phyloP scores from a whole-genome alignment of 2,329 filamentous ascomycete genomes.

The Apiospora sp. region DNA sequence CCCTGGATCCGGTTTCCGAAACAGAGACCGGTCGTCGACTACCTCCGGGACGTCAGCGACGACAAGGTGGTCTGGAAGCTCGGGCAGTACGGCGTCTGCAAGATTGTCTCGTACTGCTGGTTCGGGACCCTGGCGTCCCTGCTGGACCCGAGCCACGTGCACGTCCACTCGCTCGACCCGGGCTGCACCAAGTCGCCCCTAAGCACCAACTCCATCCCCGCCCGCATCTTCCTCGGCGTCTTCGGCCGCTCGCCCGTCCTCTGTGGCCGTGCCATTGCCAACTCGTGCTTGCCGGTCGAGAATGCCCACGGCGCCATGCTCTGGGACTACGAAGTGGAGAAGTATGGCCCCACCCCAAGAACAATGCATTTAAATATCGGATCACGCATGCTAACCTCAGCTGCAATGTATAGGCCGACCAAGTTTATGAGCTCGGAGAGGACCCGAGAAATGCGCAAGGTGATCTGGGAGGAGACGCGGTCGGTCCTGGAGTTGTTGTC shows the following conservation, averaged over 20 bases:
- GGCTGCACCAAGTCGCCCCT: neutral
- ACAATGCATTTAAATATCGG: no score
- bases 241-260: neutral
- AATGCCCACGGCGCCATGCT: constrained; percentile 1
- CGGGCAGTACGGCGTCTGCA: neutral
- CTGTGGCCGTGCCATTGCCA: neutral
- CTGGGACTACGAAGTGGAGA: constrained; percentile 8
- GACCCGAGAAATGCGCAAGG: neutral
- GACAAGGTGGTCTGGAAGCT: neutral
- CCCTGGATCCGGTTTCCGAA: neutral
- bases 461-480: constrained; percentile 7
- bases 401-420: neutral
- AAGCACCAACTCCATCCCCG: neutral
- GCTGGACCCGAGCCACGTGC: neutral
- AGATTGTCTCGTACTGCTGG: constrained; percentile 3
- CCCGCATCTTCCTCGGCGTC: neutral
- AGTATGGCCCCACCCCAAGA: neutral
- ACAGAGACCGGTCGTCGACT: neutral
- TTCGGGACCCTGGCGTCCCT: neutral
- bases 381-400: no score
- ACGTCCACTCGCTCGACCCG: constrained; percentile 2
- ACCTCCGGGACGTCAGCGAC: neutral
- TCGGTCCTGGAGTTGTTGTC: neutral
- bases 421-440: neutral
- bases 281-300: constrained; percentile 6